Conservation (phyloP, 2,329 filamentous ascomycete genomes). For the Aspergillus thermomutatus region DNA sequence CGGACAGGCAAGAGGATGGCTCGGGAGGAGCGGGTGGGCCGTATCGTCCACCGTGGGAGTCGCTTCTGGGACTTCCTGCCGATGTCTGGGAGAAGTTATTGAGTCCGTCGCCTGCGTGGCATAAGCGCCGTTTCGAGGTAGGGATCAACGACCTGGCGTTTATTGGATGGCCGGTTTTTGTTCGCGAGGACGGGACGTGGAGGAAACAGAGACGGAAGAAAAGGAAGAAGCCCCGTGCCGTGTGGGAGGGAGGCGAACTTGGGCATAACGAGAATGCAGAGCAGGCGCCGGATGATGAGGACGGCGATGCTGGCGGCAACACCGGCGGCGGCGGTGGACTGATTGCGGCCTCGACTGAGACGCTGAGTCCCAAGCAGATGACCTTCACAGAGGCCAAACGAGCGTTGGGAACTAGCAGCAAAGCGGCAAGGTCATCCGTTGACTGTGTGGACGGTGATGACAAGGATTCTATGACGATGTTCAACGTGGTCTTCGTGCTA, state of each 20-base stretch:
- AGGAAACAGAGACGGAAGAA: constrained; percentile 58
- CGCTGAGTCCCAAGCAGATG: constrained; percentile 19
- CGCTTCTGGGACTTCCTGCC: constrained; percentile 69
- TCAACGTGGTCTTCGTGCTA: constrained; percentile 91
- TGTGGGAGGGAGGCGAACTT: constrained; percentile 32
- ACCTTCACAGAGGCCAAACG: constrained; percentile 23
- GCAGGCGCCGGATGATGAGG: constrained; percentile 33
- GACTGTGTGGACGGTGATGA: constrained; percentile 33
- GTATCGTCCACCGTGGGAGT: constrained; percentile 47
- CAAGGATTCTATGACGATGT: constrained; percentile 82
- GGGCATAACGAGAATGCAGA: constrained; percentile 35
- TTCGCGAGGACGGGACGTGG: constrained; percentile 75
- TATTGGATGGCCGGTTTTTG: constrained; percentile 79
- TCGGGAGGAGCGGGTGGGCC: constrained; percentile 17
- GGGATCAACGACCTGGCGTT: constrained; percentile 76
- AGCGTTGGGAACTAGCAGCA: constrained; percentile 18
- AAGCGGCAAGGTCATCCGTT: constrained; percentile 18
- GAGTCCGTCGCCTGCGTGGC: constrained; percentile 70
- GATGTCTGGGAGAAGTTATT: constrained; percentile 76
- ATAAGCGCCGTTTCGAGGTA: constrained; percentile 79
- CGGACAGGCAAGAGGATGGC: constrained; percentile 28
- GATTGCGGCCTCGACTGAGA: constrained; percentile 27
- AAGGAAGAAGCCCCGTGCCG: constrained; percentile 33
- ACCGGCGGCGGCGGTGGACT: constrained; percentile 20
- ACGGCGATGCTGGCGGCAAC: constrained; percentile 6